Evolutionary conservation across 2,329 filamentous ascomycete genomes (phyloP).

Genomic region (Bimuria novae-zelandiae): DNA sequence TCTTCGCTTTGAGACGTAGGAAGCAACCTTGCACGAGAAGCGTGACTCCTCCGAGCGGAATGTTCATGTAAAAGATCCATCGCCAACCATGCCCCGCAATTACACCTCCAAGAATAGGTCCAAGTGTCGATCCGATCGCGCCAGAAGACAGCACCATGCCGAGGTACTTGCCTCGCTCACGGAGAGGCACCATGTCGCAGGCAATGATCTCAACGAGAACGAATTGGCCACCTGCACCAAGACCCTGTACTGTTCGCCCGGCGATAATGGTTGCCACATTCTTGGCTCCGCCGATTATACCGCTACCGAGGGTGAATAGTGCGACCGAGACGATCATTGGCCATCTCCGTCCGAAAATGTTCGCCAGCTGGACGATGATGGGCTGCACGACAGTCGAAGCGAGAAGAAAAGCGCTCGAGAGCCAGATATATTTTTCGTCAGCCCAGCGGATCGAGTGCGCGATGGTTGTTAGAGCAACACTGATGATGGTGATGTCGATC

Average conservation of each 20-base stretch:
- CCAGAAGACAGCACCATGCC: slow-evolving; percentile 12
- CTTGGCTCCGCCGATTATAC: slow-evolving; percentile 55
- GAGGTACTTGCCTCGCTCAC: slow-evolving; percentile 39
- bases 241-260: slow-evolving; percentile 59
- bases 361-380: slow-evolving; percentile 53
- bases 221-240: slow-evolving; percentile 51
- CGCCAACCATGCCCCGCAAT: slow-evolving; percentile 44
- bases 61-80: slow-evolving; percentile 49
- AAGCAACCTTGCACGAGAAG: slow-evolving; percentile 9
- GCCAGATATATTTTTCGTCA: slow-evolving; percentile 49
- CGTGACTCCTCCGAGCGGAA: slow-evolving; percentile 26
- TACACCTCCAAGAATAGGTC: slow-evolving; percentile 21
- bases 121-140: slow-evolving; percentile 13
- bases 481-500: no score
- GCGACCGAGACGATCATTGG: slow-evolving; percentile 38
- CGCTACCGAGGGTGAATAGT: slow-evolving; percentile 58
- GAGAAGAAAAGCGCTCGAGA: slow-evolving; percentile 41
- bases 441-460: no score
- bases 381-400: slow-evolving; percentile 50
- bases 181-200: slow-evolving; percentile 41
- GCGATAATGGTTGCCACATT: slow-evolving; percentile 55
- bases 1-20: slow-evolving; percentile 44
- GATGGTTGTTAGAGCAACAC: no score
- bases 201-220: slow-evolving; percentile 52
- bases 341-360: slow-evolving; percentile 57